Conservation (phyloP, 2,329 filamentous ascomycete species). For the Alternaria consortialis region DNA sequence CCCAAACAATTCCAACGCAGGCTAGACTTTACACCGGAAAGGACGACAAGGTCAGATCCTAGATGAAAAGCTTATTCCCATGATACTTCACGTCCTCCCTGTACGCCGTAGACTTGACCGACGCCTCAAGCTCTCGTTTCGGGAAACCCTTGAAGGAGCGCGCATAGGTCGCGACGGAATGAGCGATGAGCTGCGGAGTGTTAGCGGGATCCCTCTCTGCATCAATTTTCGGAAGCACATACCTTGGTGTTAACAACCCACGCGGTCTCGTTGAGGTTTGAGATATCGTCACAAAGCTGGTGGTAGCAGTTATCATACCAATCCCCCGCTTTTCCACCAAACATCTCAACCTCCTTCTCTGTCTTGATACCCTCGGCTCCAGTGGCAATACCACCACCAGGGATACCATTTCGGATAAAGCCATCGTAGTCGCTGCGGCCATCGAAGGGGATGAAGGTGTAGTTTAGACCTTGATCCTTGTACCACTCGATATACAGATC, state of each 20-base stretch:
- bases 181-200: constrained; percentile 44
- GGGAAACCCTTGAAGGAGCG: constrained; percentile 49
- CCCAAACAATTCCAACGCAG: background rate
- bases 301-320: constrained; percentile 55
- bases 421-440: constrained; percentile 55
- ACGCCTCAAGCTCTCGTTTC: constrained; percentile 32
- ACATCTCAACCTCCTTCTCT: constrained; percentile 46
- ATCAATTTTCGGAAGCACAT: background rate
- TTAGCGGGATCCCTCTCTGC: constrained; percentile 5
- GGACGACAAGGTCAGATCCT: background rate
- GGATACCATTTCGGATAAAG: constrained; percentile 53
- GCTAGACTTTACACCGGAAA: background rate
- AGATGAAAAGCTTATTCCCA: constrained; percentile 47
- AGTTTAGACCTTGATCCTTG: constrained; percentile 47
- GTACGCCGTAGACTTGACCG: constrained; percentile 28
- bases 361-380: constrained; percentile 55
- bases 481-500: constrained; percentile 53
- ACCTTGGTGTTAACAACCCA: constrained; percentile 53
- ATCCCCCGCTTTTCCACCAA: constrained; percentile 51
- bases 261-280: constrained; percentile 51
- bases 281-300: constrained; percentile 50
- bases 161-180: constrained; percentile 50
- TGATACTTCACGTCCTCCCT: constrained; percentile 40
- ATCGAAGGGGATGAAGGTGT: constrained; percentile 52
- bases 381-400: constrained; percentile 53